Evolutionary conservation across 129 eudicot species (phyloP), one percentile per base, ranked within the genome.

Genomic region (Smallanthus sonchifolius): DNA sequence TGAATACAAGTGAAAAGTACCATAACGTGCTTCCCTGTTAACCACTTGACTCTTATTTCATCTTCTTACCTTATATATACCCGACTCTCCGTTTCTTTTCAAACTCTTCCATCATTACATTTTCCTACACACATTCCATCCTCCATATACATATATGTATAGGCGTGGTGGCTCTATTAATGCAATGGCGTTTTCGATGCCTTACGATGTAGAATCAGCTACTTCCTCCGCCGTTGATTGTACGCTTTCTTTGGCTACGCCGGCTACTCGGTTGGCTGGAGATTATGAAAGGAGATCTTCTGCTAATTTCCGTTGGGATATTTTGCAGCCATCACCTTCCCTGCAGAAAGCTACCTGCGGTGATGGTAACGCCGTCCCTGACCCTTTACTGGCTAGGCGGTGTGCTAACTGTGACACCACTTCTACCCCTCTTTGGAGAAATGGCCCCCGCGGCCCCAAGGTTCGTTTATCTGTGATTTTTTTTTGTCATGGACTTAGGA

Each of bases 341-440:
- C n/a, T n/a, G n/a, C 77, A 79, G 24, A 86, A 86, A 73, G 11
- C 83, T 34, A 76, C 72, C 72, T 81, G 80, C n/a, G 78, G 79
- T 0, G 77, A 52, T 0, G 76, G 40, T 44, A 17, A 60, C 37
- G 34, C 32, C 32, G 74, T 64, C 20, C 74, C 39, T 3, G 97
- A 88, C 62, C 77, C 92, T 8, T 79, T 93, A 6, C 32, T 83
- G 7, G 86, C 88, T 0, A 87, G 98, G 20, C 88, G 99, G 16
- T 91, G 98, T 39, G 96, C 98, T 55, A 93, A 93, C 67, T 93
- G 98, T 59, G 97, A 93, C 82, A 93, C 98, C 79, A 93, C 98
- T 63, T 90, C 98, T 60, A 93, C 98, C 5, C 98, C 98, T 6
- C 97, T 93, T 3, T 93, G 98, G 98, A 79, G 98, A 49, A 93